Evolutionary conservation across 495 filamentous ascomycete genomes (phyloP), one percentile per base, ranked within the genome.

Genomic region (Lophiotrema nucula): DNA sequence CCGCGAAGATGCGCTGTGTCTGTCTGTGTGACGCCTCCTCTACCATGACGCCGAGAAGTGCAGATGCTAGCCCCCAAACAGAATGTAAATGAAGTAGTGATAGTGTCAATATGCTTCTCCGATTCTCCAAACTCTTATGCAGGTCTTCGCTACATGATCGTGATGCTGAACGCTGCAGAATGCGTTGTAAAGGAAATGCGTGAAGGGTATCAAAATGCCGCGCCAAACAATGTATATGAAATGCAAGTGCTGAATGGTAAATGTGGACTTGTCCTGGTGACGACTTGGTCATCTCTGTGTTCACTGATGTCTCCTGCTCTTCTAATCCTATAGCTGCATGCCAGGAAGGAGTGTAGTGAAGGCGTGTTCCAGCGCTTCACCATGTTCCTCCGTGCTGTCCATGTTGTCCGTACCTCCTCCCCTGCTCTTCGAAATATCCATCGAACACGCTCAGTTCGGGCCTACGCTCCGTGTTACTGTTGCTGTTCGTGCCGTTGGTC

Each of bases 361-460:
- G n/a, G n/a, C n/a, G n/a, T n/a, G n/a, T n/a, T n/a, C n/a, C n/a
- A n/a, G n/a, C n/a, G n/a, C n/a, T n/a, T n/a, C n/a, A n/a, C n/a
- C n/a, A n/a, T n/a, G n/a, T n/a, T n/a, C n/a, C n/a, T n/a, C n/a
- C n/a, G n/a, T n/a, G n/a, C n/a, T n/a, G n/a, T n/a, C 31, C 12
- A n/a, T 12, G 4, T 18, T 38, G 53, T 16, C 49, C 53, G 33
- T 47, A 57, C n/a, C 19, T 5, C 13, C 50, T 18, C 16, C 24
- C 12, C 25, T 62, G 58, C 33, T 56, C 48, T 25, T 62, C 48
- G 22, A 56, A 62, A 33, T 51, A 62, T 6, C 47, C 46, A 45
- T 56, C 54, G 26, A 63, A 63, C n/a, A 56, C 37, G 39, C 52
- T 62, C 37, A 62, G 19, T 23, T 62, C 58, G 35, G 58, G 58